phyloP scores from a whole-genome alignment of 2,329 filamentous ascomycete genomes.

The Aureobasidium sp. region DNA sequence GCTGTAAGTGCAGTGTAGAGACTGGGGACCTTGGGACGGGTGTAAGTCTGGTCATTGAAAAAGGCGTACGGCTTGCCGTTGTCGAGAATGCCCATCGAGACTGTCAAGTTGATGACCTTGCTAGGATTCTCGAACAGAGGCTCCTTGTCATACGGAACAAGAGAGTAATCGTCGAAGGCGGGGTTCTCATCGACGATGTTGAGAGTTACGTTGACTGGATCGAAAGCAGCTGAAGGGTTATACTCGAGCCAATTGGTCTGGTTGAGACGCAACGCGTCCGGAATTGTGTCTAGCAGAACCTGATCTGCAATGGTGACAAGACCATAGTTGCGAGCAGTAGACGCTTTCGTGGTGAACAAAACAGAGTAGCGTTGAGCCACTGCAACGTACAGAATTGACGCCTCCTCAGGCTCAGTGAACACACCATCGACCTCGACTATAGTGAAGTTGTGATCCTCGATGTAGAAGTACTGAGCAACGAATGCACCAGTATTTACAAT shows the following conservation, averaged over 20 bases:
- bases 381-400: conserved; percentile 57
- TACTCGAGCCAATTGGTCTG: conserved; percentile 52
- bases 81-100: conserved; percentile 58
- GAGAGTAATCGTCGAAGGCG: conserved; percentile 65
- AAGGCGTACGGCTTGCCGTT: conserved; percentile 49
- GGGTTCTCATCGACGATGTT: conserved; percentile 54
- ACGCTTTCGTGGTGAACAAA: conserved; percentile 54
- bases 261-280: conserved; percentile 59
- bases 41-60: conserved; percentile 71
- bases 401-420: conserved; percentile 53
- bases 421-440: conserved; percentile 67
- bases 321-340: conserved; percentile 51
- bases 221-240: conserved; percentile 34
- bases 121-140: conserved; percentile 55
- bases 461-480: conserved; percentile 57
- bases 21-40: conserved; percentile 66
- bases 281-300: conserved; percentile 59
- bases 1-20: conserved; percentile 69
- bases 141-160: conserved; percentile 63
- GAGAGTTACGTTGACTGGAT: conserved; percentile 39
- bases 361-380: conserved; percentile 67
- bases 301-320: conserved; percentile 36
- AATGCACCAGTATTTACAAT: conserved; percentile 66
- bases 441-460: conserved; percentile 59
- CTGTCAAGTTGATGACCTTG: conserved; percentile 53